Base-by-base conservation (phyloP, 768 basidiomycete genomes). In the Boletellus sp. region DNA sequence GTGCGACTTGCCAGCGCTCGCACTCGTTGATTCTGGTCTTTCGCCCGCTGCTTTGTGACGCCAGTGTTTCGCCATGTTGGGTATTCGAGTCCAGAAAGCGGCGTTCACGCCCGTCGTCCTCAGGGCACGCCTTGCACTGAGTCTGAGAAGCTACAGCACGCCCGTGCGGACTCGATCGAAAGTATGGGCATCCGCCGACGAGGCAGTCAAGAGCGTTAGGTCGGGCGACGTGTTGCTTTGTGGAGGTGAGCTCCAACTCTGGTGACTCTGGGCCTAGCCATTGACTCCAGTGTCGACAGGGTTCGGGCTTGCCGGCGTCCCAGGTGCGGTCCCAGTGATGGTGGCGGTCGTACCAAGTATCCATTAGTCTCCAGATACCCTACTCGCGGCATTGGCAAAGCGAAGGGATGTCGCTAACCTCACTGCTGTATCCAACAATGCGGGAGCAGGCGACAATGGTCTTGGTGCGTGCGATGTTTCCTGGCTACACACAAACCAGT, bases 391-490 rank as follows among this genome's bases (percentile, higher is more conserved):
- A 3, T 74, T 96, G 36, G 71, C 82, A 8, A 82, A 79, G 64
- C 79, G 91, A 51, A 80, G 78, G 51, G 87, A 90, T 40, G 80
- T 94, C n/a, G 74, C 62, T 37, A 72, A 83, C 56, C 70, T 96
- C 45, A 93, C 84, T 26, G 91, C 84, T 38, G 85, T 94, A 19
- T 92, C 90, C 16, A 95, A 95, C 65, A 94, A 95, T 70, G 87
- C 87, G 34, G 93, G 90, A 0, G 73, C 78, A 19, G 78, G 77
- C 23, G 77, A 85, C 57, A 78, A 73, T 19, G 90, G 90, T 26
- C 77, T 92, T 39, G 88, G 88, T 87, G 51, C 45, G 55, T 38
- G 23, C 1, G 17, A 15, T 7, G 8, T 10, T 16, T 12, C 19
- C 36, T n/a, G 2, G 16, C 33, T 20, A 26, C 20, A 24, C 22